Conservation (phyloP, 768 basidiomycete species). For the Kwoniella pini region DNA sequence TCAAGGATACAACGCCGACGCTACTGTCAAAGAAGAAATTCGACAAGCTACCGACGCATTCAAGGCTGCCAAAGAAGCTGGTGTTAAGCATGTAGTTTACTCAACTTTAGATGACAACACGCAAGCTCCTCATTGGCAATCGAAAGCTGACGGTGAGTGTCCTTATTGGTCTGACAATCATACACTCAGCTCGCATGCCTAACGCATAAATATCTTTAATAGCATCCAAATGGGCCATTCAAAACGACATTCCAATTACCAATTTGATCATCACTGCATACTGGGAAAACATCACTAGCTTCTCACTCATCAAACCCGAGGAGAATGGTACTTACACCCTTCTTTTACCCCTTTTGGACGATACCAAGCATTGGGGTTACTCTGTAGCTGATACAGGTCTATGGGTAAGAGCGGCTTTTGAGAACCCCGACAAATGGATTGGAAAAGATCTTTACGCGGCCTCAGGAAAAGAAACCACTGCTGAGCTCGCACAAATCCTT, state of each 20-base stretch:
- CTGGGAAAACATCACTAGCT: constrained; percentile 19
- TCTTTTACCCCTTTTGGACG: constrained; percentile 15
- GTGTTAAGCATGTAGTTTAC: constrained; percentile 34
- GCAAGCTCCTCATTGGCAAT: constrained; percentile 14
- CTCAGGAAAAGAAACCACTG: constrained; percentile 2
- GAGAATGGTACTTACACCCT: constrained; percentile 5
- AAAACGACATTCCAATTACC: constrained; percentile 11
- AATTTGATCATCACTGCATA: constrained; percentile 22
- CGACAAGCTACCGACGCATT: constrained; percentile 16
- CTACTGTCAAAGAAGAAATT: background rate
- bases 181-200: background rate
- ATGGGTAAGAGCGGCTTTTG: constrained; percentile 17
- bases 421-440: constrained; percentile 20
- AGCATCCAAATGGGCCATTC: constrained; percentile 15
- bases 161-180: background rate
- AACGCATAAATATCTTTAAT: constrained; percentile 1
- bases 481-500: constrained; percentile 17
- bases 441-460: constrained; percentile 25
- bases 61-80: constrained; percentile 25
- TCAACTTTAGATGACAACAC: constrained; percentile 27
- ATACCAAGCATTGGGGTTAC: constrained; percentile 14
- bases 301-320: constrained; percentile 3
- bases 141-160: constrained; percentile 25
- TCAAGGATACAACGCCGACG: background rate
- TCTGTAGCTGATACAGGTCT: constrained; percentile 20